A percentile compares a stretch with the other conserved stretches of the same genome.
These are phyloP conservation scores for Maudiozyma bulderi DNA, from an alignment of 805 yeast species.

Conservation along the genomic window DNA sequence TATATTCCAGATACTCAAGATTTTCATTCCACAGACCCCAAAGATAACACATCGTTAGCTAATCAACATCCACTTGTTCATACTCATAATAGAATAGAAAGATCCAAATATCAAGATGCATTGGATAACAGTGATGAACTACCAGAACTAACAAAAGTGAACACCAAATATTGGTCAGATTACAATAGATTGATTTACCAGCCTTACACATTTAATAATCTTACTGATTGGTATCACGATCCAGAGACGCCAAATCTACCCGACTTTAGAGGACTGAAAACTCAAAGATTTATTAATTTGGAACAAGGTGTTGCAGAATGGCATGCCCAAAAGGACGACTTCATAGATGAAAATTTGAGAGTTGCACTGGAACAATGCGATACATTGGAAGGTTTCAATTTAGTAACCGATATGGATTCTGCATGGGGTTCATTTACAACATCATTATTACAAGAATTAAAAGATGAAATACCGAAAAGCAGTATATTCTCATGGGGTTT, in stretches of 20 bases:
- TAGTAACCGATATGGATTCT: slow-evolving; percentile 60
- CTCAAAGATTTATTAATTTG: slow-evolving; percentile 34
- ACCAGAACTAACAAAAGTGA: slow-evolving; percentile 31
- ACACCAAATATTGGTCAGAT: slow-evolving; percentile 70
- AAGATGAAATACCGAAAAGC: slow-evolving; percentile 58
- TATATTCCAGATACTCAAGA: slow-evolving; percentile 29
- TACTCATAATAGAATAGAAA: slow-evolving; percentile 32
- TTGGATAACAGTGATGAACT: slow-evolving; percentile 40
- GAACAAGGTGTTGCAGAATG: slow-evolving; percentile 57
- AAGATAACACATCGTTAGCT: slow-evolving; percentile 7
- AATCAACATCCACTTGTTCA: slow-evolving; percentile 15
- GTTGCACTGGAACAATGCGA: slow-evolving; percentile 67
- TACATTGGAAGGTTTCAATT: slow-evolving; percentile 56
- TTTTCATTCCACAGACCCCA: slow-evolving; percentile 9
- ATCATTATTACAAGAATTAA: slow-evolving; percentile 41
- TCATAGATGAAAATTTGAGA: slow-evolving; percentile 52
- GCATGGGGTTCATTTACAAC: slow-evolving; percentile 78
- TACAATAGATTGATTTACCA: slow-evolving; percentile 57
- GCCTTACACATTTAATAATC: slow-evolving; percentile 46
- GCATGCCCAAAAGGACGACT: slow-evolving; percentile 35
- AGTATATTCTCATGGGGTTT: slow-evolving; percentile 41
- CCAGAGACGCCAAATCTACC: slow-evolving; percentile 21
- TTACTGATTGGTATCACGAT: slow-evolving; percentile 50
- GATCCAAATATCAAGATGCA: slow-evolving; percentile 53
- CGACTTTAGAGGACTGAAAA: slow-evolving; percentile 18